Conservation (phyloP, 2,329 filamentous ascomycete species). For the Metarhizium humberi region DNA sequence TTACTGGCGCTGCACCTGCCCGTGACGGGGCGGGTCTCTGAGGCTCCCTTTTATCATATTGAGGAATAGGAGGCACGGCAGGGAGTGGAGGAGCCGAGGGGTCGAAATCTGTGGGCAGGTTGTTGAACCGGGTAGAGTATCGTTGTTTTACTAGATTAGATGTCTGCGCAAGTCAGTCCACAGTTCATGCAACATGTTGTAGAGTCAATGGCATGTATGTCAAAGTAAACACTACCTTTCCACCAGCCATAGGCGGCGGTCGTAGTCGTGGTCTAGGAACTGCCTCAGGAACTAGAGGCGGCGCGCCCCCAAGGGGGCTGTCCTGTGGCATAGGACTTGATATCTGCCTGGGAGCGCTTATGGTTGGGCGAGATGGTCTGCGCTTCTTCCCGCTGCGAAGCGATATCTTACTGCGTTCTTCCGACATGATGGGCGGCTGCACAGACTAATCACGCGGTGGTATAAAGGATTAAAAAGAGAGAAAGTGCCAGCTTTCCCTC, state of each 20-base stretch:
- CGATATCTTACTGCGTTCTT: conserved; percentile 53
- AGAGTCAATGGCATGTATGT: conserved; percentile 6
- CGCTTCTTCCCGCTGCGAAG: conserved; percentile 52
- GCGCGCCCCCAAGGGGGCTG: conserved; percentile 23
- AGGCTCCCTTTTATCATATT: conserved; percentile 44
- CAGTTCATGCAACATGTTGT: neutral
- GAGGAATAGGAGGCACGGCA: conserved; percentile 47
- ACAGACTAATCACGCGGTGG: neutral
- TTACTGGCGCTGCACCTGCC: conserved; percentile 47
- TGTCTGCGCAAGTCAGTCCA: conserved; percentile 34
- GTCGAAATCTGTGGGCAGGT: conserved; percentile 60
- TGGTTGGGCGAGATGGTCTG: conserved; percentile 36
- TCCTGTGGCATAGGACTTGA: conserved; percentile 50
- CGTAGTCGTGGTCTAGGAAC: conserved; percentile 32
- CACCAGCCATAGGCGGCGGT: conserved; percentile 41
- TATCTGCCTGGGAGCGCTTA: conserved; percentile 55
- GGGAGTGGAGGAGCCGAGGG: conserved; percentile 66
- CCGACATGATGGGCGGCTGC: conserved; percentile 39
- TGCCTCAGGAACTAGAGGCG: conserved; percentile 14
- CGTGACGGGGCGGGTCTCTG: conserved; percentile 45
- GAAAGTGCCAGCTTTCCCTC: neutral
- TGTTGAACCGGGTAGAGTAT: conserved; percentile 89
- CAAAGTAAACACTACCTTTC: conserved; percentile 35
- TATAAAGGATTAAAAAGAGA: neutral
- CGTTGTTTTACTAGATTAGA: conserved; percentile 85